Percentiles rank a stretch among this genome's conserved stretches.
Evolutionary conservation across 2,329 filamentous ascomycete species (phyloP).

Genomic region (Phyllachora maydis): DNA sequence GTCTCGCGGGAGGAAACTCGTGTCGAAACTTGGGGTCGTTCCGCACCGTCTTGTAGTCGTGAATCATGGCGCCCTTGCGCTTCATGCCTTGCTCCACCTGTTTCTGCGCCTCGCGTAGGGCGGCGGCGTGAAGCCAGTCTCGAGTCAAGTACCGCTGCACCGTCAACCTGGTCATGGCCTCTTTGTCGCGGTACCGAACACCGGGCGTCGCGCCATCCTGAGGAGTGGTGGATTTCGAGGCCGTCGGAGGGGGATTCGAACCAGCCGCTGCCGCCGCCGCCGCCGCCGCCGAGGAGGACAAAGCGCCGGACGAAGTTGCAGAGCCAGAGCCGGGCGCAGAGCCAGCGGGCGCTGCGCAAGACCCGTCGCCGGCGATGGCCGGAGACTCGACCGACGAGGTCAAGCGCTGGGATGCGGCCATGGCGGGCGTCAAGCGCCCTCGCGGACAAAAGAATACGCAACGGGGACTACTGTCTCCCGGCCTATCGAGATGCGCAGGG

Average conservation of each 20-base stretch:
- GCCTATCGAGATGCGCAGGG: too few relatives aligned
- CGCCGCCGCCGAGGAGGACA: conserved; percentile 2
- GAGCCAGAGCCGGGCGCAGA: conserved; percentile 10
- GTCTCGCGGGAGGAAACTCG: conserved; percentile 32
- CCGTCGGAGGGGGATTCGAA: conserved; percentile 1
- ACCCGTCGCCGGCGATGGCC: conserved; percentile 3
- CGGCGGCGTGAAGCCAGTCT: conserved; percentile 31
- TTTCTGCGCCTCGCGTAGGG: conserved; percentile 26
- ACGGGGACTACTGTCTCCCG: too few relatives aligned
- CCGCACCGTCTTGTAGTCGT: conserved; percentile 45
- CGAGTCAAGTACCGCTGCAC: conserved; percentile 31
- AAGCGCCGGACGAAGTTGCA: conserved; percentile 4
- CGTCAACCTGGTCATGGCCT: conserved; percentile 29
- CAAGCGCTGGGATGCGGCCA: conserved; percentile 21
- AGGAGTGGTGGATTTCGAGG: conserved; percentile 9
- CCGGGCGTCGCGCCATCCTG: conserved; percentile 3
- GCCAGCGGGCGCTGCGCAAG: conserved; percentile 9
- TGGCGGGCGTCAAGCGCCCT: too few relatives aligned
- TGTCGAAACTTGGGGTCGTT: conserved; percentile 30
- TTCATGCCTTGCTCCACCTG: conserved; percentile 35
- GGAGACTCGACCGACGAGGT: conserved; percentile 9
- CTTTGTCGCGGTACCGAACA: conserved; percentile 24
- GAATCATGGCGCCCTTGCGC: conserved; percentile 43
- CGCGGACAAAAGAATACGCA: too few relatives aligned
- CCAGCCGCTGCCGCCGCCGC: conserved; percentile 2